Evolutionary conservation across 768 basidiomycete genomes (phyloP), one percentile per base, ranked within the genome.

Genomic region (Amylocystis lapponica): DNA sequence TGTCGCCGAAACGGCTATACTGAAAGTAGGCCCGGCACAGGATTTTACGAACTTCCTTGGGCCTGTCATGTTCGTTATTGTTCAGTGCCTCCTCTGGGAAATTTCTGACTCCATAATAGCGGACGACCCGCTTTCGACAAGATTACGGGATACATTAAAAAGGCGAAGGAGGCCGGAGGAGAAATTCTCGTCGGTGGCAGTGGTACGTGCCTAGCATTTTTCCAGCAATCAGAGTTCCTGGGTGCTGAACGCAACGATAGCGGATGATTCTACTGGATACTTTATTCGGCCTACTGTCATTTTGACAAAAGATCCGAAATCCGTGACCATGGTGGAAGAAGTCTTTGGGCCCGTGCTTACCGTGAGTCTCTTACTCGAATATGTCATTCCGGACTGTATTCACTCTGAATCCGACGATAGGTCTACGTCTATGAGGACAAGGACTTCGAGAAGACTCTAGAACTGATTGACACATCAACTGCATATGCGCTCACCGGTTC

Each of bases 301-400:
- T 56, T 66, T 90, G 47, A 95, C 85, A 54, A 86, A 87, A 58
- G 90, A 98, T 60, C 92, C 96, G 30, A 78, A 78, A 47, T 86
- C 81, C 2, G 65, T 94, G 33, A 94, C 93, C 2, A 88, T 99
- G 79, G 77, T 76, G 6, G 89, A 97, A 52, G 96, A 99, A 67
- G 88, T 99, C 55, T 98, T 99, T 55, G 96, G 96, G 1, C 96
- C 96, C 20, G 94, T 98, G 27, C 55, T 97, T 40, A 95, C 94
- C 27, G 90, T 89, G 4, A 27, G 17, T 9, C 20, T 23, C 26
- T 10, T 38, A 25, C 13, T n/a, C n/a, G n/a, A n/a, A n/a, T n/a
- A n/a, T n/a, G n/a, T n/a, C n/a, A n/a, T n/a, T n/a, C n/a, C n/a
- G n/a, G n/a, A n/a, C n/a, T 10, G 41, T 9, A 26, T 20, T 48